Percentiles rank a stretch among this genome's conserved stretches.
Evolutionary conservation across 2,329 filamentous ascomycete species (phyloP).

Genomic region (Calonectria fujianensis): DNA sequence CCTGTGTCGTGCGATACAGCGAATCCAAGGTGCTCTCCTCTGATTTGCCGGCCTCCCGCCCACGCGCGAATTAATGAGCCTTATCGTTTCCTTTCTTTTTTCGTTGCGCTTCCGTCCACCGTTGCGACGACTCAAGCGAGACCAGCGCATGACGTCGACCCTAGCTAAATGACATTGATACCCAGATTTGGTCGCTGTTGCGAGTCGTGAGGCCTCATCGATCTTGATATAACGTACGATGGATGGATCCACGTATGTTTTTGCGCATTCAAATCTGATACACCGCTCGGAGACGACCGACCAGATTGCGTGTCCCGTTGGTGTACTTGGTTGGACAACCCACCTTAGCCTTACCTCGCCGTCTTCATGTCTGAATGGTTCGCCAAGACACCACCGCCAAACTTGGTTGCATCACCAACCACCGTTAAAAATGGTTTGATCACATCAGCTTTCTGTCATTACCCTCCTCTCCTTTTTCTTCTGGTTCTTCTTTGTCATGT

Average conservation of each 20-base stretch:
- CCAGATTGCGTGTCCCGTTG: not conserved
- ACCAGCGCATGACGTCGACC: conserved; percentile 6
- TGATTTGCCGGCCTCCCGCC: conserved; percentile 31
- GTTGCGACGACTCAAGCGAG: not conserved
- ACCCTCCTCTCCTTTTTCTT: not conserved
- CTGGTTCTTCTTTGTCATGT: not conserved
- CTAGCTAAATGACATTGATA: not conserved
- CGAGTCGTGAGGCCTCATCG: conserved; percentile 29
- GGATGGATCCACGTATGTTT: conserved; percentile 14
- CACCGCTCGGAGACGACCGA: conserved; percentile 26
- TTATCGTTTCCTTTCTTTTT: not conserved
- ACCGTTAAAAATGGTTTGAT: not conserved
- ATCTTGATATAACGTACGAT: conserved; percentile 28
- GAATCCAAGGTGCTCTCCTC: not conserved
- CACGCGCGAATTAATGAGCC: conserved; percentile 25
- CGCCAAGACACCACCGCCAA: not conserved
- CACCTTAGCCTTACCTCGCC: not conserved
- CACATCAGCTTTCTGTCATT: conserved; percentile 6
- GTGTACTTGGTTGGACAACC: conserved; percentile 8
- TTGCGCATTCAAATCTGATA: not conserved
- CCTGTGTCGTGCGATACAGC: not conserved
- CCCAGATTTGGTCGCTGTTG: not conserved
- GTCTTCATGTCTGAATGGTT: not conserved
- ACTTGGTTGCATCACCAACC: conserved; percentile 6
- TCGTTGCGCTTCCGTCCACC: not conserved